Base-by-base conservation (phyloP, 305 asterid genomes). In the Coffea humblotiana region DNA sequence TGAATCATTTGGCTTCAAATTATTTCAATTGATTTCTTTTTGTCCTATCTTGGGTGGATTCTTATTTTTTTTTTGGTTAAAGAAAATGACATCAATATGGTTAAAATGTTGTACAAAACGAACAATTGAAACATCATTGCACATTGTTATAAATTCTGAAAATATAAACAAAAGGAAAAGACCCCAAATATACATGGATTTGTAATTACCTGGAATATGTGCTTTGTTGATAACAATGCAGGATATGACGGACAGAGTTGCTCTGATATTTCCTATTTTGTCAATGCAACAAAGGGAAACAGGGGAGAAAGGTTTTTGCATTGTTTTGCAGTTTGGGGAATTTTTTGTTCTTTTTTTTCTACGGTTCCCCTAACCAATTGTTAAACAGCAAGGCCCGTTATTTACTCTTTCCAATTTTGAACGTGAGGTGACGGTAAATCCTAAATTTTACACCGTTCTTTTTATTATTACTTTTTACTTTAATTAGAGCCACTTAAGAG, bases 401-500 rank as follows among this genome's bases (percentile, higher is more conserved):
- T 76, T 76, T 23, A 76, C 79, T 76, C 79, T 32, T 76, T 61
- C 71, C 18, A n/a, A 16, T 32, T 61, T 37, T 8, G 27, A 73
- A 23, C 18, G 14, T 61, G 79, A 76, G 79, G 79, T 76, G 43
- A 76, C 0, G 47, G 79, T 76, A 43, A 76, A 63, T 66, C 27
- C 72, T 63, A 4, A 45, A 45, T 61, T 76, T 63, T 63, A 63
- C 79, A 76, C 79, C 79, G 43, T 19, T 19, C n/a, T 19, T 61
- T 75, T 60, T 40, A 37, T 21, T n/a, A 14, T 37, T 60, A 3
- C 6, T 10, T 60, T 58, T 60, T 21, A 47, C 9, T 60, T 60
- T 58, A 58, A 21, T 21, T 23, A 19, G n/a, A 58, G 64, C 10
- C 25, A 19, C 10, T 19, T 25, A 21, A 5, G 27, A 58, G 0